Evolutionary conservation across 805 yeast species (phyloP), one percentile per base, ranked within the genome.

Genomic region (Candida cerambycidarum): DNA sequence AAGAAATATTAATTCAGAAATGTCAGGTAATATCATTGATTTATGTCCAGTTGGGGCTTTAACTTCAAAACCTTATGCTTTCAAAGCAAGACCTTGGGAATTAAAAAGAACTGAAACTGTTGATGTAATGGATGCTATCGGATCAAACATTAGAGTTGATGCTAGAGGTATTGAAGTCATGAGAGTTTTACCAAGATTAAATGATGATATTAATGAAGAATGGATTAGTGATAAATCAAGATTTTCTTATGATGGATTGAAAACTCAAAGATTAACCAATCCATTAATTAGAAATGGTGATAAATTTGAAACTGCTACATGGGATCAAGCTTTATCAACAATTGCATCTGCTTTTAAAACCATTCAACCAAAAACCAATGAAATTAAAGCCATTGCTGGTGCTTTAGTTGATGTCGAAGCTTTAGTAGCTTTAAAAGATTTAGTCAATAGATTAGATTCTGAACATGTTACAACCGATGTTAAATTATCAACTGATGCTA

Each of bases 221-320:
- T 87, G 96, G 96, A 83, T 87, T 55, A 80, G 88, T 36, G 96
- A 87, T 70, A 87, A 88, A 69, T 76, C 95, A 12, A 78, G 96
- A 57, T 87, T 83, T 59, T 89, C 95, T 24, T 80, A 80, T 56
- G 96, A 87, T 61, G 96, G 93, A 30, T 76, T 88, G 59, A 83
- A 82, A 69, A 84, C 89, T 44, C 96, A 87, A 73, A 78, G 96
- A 58, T 75, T 87, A 54, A 87, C 95, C 24, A 79, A 81, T 41
- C 96, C 96, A 14, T 73, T 87, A 59, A 73, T 87, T 55, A 82
- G 82, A 67, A 73, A 71, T 47, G 89, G 87, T 53, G 80, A 79
- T 61, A 67, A 69, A 42, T 88, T 87, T 62, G 80, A 78, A 56
- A 75, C 80, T 45, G 85, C 89, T 16, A 82, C 92, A 39, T 87